Conservation (phyloP, 768 basidiomycete species). For the Paxillus involutus region DNA sequence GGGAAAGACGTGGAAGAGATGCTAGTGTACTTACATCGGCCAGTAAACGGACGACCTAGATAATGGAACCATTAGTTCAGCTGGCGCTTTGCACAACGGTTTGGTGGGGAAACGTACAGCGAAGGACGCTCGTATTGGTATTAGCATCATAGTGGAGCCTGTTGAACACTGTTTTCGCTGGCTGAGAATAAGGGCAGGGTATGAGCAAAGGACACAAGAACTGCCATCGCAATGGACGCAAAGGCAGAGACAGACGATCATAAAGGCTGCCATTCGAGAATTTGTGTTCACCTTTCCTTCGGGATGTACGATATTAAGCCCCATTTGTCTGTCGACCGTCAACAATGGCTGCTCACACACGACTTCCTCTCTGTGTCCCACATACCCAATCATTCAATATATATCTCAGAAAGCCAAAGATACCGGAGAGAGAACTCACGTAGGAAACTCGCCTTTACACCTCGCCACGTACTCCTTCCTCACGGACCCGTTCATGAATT, state of each 20-base stretch:
- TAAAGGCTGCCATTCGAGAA: not conserved
- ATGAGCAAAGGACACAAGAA: slow-evolving; percentile 5
- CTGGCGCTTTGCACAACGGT: not conserved
- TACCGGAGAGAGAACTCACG: slow-evolving; percentile 47
- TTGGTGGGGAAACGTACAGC: slow-evolving; percentile 49
- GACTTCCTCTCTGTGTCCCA: slow-evolving; percentile 63
- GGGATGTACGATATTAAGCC: slow-evolving; percentile 92
- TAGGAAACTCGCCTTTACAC: slow-evolving; percentile 82
- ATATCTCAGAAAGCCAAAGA: not conserved
- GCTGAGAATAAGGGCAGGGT: slow-evolving; percentile 39
- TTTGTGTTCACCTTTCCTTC: slow-evolving; percentile 75
- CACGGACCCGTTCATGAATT: slow-evolving; percentile 81
- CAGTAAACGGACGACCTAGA: slow-evolving; percentile 83
- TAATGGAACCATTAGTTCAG: slow-evolving; percentile 4
- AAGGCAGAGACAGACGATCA: not conserved
- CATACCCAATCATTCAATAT: not conserved
- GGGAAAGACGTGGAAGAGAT: not conserved
- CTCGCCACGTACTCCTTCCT: slow-evolving; percentile 93
- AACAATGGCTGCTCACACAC: slow-evolving; percentile 83
- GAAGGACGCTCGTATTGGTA: slow-evolving; percentile 84
- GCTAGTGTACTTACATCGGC: slow-evolving; percentile 67
- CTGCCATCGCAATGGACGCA: not conserved
- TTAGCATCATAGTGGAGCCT: slow-evolving; percentile 76
- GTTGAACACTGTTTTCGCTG: slow-evolving; percentile 86
- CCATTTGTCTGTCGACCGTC: slow-evolving; percentile 95